These are phyloP conservation scores for Picochlorum sp. DNA, from an alignment of 139 green algal genomes.

Conservation along the genomic window DNA sequence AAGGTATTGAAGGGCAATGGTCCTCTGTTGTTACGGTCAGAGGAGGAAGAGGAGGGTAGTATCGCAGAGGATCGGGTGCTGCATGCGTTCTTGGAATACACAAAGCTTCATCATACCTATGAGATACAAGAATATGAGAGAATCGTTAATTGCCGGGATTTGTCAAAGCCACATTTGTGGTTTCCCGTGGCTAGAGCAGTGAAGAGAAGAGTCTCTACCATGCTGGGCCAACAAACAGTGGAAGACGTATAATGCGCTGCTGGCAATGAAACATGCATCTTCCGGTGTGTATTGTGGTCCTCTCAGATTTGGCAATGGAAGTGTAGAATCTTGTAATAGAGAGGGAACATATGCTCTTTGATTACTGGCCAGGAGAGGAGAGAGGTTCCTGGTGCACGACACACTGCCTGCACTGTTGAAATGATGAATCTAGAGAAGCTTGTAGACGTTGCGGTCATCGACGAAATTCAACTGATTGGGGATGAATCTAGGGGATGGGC, in stretches of 20 bases:
- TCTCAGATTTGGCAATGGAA: conserved; percentile 92
- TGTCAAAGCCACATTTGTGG: conserved; percentile 44
- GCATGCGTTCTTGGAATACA: neutral
- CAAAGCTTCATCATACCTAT: neutral
- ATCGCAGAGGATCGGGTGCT: neutral
- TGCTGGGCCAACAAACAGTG: conserved; percentile 89
- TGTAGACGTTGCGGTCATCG: conserved; percentile 88
- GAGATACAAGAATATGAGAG: neutral
- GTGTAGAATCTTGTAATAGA: conserved; percentile 53
- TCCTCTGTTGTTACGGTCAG: neutral
- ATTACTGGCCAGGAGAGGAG: conserved; percentile 80
- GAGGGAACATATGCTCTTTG: conserved; percentile 42
- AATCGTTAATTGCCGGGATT: conserved; percentile 8
- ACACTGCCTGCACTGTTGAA: conserved; percentile 90
- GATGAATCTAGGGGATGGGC: conserved; percentile 80
- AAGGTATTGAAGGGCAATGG: no score
- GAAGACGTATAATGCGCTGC: conserved; percentile 89
- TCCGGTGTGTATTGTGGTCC: conserved; percentile 88
- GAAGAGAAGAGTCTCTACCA: conserved; percentile 81
- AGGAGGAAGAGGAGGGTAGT: neutral
- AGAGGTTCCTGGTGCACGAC: conserved; percentile 58
- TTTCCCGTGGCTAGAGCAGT: conserved; percentile 76
- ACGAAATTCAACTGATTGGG: conserved; percentile 91
- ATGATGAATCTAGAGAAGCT: conserved; percentile 59
- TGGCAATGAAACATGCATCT: conserved; percentile 48